Evolutionary conservation across 768 basidiomycete species (phyloP), one percentile per base, ranked within the genome.

Genomic region (Obba rivulosa): DNA sequence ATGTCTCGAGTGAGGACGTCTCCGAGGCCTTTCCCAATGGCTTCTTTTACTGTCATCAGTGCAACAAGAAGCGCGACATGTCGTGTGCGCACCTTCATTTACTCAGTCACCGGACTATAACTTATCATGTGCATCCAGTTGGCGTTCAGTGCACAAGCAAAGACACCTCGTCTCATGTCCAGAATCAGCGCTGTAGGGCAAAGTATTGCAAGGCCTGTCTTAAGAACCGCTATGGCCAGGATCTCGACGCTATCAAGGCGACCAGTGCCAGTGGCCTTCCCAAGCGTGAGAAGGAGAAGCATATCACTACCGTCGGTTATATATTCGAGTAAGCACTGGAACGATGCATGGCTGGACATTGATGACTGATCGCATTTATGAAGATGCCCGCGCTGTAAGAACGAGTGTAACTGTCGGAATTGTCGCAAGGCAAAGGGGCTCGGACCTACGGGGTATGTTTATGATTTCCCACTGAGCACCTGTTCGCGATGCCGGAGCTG

Each of bases 331-430:
- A 57, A 41, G 63, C 28, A 31, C 28, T 31, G 28, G 28, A 31
- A 31, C 13, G 13, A 5, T 13, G 13, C 28, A 31, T 31, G 7
- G 7, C 28, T 31, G 28, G 5, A 31, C 13, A 7, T 31, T 5
- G 28, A 22, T 22, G 21, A 34, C 42, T 39, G 23, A 39, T 16
- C 10, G 2, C 4, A 31, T 31, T 16, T 34, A 43, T 38, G 22
- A 53, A 89, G 86, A 60, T 90, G 87, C 54, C 85, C 85, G 3
- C 76, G 73, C 55, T 90, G 87, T 50, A 67, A 74, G 43, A 79
- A 76, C 54, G 65, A 71, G 9, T 90, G 87, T 65, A 86, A 81
- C 60, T 90, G 87, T 53, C 69, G 74, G 36, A 62, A 61, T 3
- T 90, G 87, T 64, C 75, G 80, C 49, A 85, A 82, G 63, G 68